Conservation (phyloP, 306 rosid species). For the Biancaea sappan region DNA sequence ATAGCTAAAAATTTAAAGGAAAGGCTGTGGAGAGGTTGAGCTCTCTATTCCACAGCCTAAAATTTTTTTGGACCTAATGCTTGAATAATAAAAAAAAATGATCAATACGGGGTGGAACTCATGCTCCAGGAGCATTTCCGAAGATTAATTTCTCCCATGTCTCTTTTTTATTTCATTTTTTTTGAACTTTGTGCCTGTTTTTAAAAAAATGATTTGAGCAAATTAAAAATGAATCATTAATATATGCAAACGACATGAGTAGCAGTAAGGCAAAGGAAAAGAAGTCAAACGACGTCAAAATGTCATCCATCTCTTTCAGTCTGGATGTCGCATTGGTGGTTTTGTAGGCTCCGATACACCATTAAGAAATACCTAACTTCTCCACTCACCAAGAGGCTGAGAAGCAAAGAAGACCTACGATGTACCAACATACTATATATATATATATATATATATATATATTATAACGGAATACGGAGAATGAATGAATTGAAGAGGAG, state of each 20-base stretch:
- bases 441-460: background rate
- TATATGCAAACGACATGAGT: background rate
- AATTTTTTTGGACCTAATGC: too few species aligned
- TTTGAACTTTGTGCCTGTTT: too few species aligned
- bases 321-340: background rate
- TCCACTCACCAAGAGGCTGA: background rate
- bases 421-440: background rate
- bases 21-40: too few species aligned
- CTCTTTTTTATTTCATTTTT: too few species aligned
- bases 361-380: background rate
- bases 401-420: background rate
- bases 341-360: background rate
- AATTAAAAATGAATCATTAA: background rate
- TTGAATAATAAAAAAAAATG: too few species aligned
- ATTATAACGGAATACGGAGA: background rate
- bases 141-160: too few species aligned
- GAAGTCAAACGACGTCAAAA: conserved; percentile 1
- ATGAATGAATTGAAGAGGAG: background rate
- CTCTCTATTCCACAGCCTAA: too few species aligned
- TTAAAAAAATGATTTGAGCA: too few species aligned
- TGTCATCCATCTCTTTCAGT: background rate
- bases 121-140: too few species aligned
- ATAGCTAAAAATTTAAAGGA: too few species aligned
- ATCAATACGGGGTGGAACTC: too few species aligned
- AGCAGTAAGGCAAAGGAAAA: background rate